Evolutionary conservation across 225 moss, liverwort and hornwort species (phyloP), one percentile per base, ranked within the genome.

Genomic region (Marchantia polymorpha): DNA sequence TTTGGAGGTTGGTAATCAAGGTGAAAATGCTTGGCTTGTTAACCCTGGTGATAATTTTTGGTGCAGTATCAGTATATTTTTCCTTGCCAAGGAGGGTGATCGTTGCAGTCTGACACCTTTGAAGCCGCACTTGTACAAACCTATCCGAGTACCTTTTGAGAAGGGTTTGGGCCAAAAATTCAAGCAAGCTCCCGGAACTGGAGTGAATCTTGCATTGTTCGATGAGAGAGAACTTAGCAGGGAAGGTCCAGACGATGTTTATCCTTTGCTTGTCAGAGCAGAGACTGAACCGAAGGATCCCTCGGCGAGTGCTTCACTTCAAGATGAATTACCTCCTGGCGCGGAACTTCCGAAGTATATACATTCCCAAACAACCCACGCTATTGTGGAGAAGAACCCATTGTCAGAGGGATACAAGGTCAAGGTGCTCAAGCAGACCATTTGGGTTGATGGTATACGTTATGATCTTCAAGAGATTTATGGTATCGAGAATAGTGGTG

Each of bases 381-480:
- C 97, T 23, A 76, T 93, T 13, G 84, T 97, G 69, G 97, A 94
- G 81, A 90, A 82, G 81, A 97, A 92, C 72, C 93, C 92, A 17
- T 39, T 39, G 39, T 39, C 39, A 39, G 92, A 94, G 31, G 92
- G 91, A 31, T 92, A 81, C 78, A 91, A 94, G 79, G 90, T 93
- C 59, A 91, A 88, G 77, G 94, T 94, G 72, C 73, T 91, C 60
- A 97, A 92, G 83, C 97, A 97, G 89, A 93, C 89, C 55, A 90
- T 97, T 48, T 97, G 92, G 94, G 88, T 97, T 39, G 88, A 86
- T n/a, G 97, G 97, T 56, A 83, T 84, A 10, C 79, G 88, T 68
- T 97, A 93, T 78, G 97, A 97, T 84, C 89, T 97, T 19, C 91
- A 97, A 83, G 97, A 97, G 78, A 97, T 97, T 12, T 97, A 94